Percentiles rank a stretch among this genome's conserved stretches.
These are phyloP conservation scores for Saccharomyces pastorianus DNA, from an alignment of 1,139 yeast species.

Conservation along the genomic window DNA sequence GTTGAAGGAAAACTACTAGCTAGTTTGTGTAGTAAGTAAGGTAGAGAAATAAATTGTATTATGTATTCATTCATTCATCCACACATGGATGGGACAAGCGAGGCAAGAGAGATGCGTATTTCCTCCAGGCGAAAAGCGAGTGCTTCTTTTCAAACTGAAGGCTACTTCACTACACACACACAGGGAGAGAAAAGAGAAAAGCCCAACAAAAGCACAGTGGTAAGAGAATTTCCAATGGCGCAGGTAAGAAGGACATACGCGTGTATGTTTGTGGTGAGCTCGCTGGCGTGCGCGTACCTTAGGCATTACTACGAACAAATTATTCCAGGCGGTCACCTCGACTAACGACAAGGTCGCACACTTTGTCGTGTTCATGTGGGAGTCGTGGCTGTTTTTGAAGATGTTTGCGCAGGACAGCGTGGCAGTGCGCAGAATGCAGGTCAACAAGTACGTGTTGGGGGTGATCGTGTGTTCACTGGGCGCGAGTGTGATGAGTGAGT, in stretches of 20 bases:
- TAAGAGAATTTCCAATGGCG: not conserved
- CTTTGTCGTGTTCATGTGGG: conserved; percentile 39
- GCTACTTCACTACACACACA: no score
- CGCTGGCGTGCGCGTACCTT: conserved; percentile 20
- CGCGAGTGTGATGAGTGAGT: conserved; percentile 46
- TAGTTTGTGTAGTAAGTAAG: no score
- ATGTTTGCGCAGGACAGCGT: conserved; percentile 6
- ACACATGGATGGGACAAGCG: not conserved
- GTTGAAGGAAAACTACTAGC: conserved; percentile 11
- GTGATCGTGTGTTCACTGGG: conserved; percentile 38
- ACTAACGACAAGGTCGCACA: conserved; percentile 48
- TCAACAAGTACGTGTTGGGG: conserved; percentile 34
- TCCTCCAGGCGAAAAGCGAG: not conserved
- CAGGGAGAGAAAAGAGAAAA: no score
- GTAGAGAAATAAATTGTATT: no score
- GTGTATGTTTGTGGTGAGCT: conserved; percentile 19
- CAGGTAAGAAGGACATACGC: conserved; percentile 12
- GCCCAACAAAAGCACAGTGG: no score
- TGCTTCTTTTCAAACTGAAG: not conserved
- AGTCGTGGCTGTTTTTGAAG: conserved; percentile 45
- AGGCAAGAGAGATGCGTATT: no score
- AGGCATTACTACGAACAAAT: conserved; percentile 34
- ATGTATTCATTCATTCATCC: no score
- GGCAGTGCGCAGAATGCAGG: conserved; percentile 16
- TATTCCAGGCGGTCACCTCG: conserved; percentile 41